Conservation (phyloP, 2,329 filamentous ascomycete species). For the Alternaria hordeiaustralica region DNA sequence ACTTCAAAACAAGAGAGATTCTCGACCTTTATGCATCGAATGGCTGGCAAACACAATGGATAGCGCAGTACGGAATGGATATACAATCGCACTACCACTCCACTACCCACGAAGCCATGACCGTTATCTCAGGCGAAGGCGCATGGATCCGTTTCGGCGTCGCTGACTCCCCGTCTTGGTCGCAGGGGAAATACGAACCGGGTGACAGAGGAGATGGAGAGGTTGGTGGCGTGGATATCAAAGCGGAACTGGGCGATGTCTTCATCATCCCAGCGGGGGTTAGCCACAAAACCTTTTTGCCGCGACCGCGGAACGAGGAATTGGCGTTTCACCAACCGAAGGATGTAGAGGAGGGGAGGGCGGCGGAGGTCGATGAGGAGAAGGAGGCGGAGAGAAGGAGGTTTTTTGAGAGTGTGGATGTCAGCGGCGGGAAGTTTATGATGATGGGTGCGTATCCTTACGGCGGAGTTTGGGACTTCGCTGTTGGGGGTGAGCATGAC, state of each 20-base stretch:
- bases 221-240: slow-evolving; percentile 57
- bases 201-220: slow-evolving; percentile 54
- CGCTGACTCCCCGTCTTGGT: slow-evolving; percentile 51
- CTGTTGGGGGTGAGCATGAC: slow-evolving; percentile 53
- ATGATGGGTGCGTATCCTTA: slow-evolving; percentile 66
- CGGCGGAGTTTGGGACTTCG: slow-evolving; percentile 60
- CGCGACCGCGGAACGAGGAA: slow-evolving; percentile 43
- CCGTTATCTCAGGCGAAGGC: slow-evolving; percentile 58
- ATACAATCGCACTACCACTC: slow-evolving; percentile 64
- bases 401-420: slow-evolving; percentile 46
- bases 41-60: slow-evolving; percentile 63
- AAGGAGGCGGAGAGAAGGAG: slow-evolving; percentile 43
- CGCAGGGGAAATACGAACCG: slow-evolving; percentile 31
- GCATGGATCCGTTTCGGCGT: slow-evolving; percentile 64
- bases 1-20: slow-evolving; percentile 39
- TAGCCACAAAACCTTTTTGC: slow-evolving; percentile 61
- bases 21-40: slow-evolving; percentile 58
- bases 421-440: slow-evolving; percentile 56
- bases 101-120: slow-evolving; percentile 64
- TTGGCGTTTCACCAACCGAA: slow-evolving; percentile 57
- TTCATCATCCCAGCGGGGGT: slow-evolving; percentile 65
- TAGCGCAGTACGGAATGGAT: slow-evolving; percentile 63
- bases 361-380: slow-evolving; percentile 17
- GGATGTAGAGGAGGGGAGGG: slow-evolving; percentile 27
- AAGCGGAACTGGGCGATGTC: slow-evolving; percentile 61